Evolutionary conservation across 108 stramenopile species (phyloP).

Genomic region (Pseudonitzschia multistriata): DNA sequence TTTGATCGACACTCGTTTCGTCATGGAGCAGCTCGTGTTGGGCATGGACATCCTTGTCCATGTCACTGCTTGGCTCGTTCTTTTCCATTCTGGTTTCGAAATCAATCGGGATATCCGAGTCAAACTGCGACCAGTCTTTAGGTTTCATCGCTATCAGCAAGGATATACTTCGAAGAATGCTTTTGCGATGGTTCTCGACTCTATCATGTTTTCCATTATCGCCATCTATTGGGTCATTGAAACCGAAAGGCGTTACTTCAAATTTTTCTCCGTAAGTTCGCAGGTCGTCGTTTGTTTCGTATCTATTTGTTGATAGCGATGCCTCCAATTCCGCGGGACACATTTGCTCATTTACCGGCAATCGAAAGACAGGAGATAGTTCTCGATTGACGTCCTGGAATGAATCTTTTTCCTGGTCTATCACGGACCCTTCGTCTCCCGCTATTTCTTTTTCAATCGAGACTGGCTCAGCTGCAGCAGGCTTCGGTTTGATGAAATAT

Average conservation of each 20-base stretch:
- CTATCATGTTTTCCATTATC: background rate
- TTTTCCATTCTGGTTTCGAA: background rate
- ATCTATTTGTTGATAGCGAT: background rate
- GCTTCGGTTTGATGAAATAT: background rate
- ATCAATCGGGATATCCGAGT: background rate
- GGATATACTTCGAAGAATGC: conserved; percentile 15
- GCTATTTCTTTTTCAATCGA: background rate
- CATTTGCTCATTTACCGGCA: background rate
- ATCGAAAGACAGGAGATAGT: background rate
- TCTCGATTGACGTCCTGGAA: background rate
- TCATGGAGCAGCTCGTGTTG: background rate
- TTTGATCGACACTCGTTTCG: background rate
- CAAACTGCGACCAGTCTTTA: conserved; percentile 14
- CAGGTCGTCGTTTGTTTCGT: background rate
- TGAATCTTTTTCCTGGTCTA: background rate
- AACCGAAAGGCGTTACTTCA: background rate
- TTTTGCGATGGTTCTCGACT: background rate
- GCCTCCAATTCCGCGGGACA: background rate
- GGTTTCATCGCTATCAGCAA: conserved; percentile 14
- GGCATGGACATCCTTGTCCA: background rate
- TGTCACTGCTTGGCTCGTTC: background rate
- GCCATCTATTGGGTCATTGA: background rate
- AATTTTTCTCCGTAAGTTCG: background rate
- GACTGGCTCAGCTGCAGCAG: background rate
- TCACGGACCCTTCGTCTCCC: background rate